These are phyloP conservation scores for Leccinellum albellum DNA, from an alignment of 768 basidiomycete genomes.

Conservation along the genomic window DNA sequence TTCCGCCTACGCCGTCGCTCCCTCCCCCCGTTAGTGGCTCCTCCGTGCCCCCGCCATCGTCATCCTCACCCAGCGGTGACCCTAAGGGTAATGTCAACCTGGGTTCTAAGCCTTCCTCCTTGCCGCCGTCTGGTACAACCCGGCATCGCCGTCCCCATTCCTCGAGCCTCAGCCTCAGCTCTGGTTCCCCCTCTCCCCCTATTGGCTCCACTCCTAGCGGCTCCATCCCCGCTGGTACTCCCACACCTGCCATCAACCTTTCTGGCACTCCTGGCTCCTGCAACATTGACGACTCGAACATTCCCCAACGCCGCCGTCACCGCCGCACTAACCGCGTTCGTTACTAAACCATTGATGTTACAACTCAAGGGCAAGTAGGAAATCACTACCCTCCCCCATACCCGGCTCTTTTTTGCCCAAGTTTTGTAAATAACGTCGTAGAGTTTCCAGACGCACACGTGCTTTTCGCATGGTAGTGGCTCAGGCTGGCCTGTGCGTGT, in stretches of 20 bases:
- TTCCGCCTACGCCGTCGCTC: background rate
- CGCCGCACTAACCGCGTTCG: slow-evolving; percentile 1
- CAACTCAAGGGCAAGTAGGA: background rate
- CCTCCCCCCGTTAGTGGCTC: background rate
- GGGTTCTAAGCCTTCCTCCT: too few species aligned
- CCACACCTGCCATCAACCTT: background rate
- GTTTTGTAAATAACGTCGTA: background rate
- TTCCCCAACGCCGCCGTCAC: background rate
- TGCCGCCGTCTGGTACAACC: background rate
- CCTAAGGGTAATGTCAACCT: background rate
- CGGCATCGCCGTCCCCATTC: background rate
- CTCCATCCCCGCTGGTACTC: background rate
- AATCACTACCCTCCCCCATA: background rate
- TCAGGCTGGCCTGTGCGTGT: background rate
- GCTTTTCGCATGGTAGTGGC: background rate
- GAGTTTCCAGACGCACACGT: background rate
- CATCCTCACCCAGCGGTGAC: background rate
- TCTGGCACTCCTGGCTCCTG: background rate
- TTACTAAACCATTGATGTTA: background rate
- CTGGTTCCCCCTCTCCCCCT: background rate
- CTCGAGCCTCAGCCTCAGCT: background rate
- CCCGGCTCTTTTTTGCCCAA: background rate
- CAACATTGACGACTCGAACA: background rate
- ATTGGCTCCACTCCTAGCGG: background rate
- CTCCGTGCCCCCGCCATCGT: background rate